A percentile compares a stretch with the other conserved stretches of the same genome.
Evolutionary conservation across 805 yeast genomes (phyloP).

Genomic region (Candida jianshihensis): DNA sequence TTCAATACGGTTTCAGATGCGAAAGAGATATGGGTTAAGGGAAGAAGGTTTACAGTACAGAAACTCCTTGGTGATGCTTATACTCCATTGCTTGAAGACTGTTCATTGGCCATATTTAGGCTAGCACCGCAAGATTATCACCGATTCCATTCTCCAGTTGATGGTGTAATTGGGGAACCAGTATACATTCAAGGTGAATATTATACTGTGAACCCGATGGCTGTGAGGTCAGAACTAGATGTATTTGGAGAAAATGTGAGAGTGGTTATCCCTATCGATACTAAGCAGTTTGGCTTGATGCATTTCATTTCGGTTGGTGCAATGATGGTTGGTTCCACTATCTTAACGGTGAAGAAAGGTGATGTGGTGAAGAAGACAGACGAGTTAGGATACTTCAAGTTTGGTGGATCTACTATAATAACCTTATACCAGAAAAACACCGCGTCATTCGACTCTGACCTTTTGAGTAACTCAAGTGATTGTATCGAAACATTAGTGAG

Average conservation of each 20-base stretch:
- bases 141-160: conserved; percentile 84
- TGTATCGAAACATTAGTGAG: conserved; percentile 76
- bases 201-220: conserved; percentile 97
- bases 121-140: conserved; percentile 97
- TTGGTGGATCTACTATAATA: conserved; percentile 89
- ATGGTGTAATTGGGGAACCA: conserved; percentile 63
- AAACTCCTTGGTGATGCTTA: conserved; percentile 46
- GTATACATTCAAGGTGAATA: conserved; percentile 78
- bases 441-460: conserved; percentile 66
- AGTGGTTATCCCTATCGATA: conserved; percentile 67
- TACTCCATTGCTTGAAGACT: conserved; percentile 34
- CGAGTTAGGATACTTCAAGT: conserved; percentile 90
- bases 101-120: conserved; percentile 69
- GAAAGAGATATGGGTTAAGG: conserved; percentile 83
- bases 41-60: conserved; percentile 61
- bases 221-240: conserved; percentile 78
- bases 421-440: conserved; percentile 47
- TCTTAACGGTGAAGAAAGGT: conserved; percentile 60
- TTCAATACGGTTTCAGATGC: conserved; percentile 57
- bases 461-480: conserved; percentile 57
- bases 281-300: conserved; percentile 72
- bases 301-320: conserved; percentile 86
- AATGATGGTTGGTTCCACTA: conserved; percentile 96
- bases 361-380: conserved; percentile 58
- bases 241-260: conserved; percentile 91